A percentile compares a stretch with the other conserved stretches of the same genome.
phyloP scores from a whole-genome alignment of 768 basidiomycete genomes.

The Suillus luteus region DNA sequence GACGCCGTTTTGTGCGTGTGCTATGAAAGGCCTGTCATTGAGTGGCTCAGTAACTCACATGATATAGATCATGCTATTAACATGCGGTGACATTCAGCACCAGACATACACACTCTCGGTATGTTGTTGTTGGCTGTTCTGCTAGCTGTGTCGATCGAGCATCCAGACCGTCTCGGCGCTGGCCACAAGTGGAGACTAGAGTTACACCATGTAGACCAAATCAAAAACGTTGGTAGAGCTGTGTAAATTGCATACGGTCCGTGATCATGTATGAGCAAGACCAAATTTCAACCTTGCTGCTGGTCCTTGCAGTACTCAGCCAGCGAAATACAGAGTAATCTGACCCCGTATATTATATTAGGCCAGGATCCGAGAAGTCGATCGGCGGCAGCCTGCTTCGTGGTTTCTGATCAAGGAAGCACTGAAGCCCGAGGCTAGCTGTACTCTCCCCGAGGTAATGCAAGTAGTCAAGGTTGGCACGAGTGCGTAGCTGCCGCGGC shows the following conservation, averaged over 20 bases:
- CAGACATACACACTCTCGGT: neutral
- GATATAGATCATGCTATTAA: neutral
- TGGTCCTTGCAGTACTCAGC: neutral
- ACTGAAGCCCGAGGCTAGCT: conserved; percentile 3
- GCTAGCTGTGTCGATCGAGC: neutral
- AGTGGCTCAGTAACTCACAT: neutral
- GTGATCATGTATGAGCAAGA: conserved; percentile 1
- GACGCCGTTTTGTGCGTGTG: neutral
- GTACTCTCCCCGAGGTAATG: conserved; percentile 1
- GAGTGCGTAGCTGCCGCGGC: neutral
- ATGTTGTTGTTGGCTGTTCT: neutral
- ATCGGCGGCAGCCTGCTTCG: conserved; percentile 5
- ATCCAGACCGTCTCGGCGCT: neutral
- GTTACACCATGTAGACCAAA: neutral
- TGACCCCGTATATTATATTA: neutral
- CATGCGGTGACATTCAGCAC: neutral
- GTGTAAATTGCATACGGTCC: neutral
- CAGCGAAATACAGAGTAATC: neutral
- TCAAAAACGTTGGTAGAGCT: conserved; percentile 5
- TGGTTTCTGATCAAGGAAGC: conserved; percentile 5
- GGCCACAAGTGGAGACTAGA: neutral
- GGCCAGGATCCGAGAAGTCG: conserved; percentile 1
- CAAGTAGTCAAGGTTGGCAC: neutral
- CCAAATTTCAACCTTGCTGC: neutral
- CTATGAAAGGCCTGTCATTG: neutral